Base-by-base conservation (phyloP, 305 asterid genomes). In the Salvia sclarea region DNA sequence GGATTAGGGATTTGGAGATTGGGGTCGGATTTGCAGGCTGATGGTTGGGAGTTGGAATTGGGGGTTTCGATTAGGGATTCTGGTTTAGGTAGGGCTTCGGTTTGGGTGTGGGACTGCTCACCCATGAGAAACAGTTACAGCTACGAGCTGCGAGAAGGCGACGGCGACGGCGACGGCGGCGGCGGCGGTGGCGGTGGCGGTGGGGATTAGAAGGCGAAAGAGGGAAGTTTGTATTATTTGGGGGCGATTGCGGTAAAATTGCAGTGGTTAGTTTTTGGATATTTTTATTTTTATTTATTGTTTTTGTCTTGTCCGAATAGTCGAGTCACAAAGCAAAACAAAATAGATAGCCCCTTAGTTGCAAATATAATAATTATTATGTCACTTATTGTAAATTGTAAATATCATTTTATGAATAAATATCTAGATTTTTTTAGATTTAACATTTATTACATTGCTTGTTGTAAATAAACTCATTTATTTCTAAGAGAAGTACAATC, bases 21-120 rank as follows among this genome's bases (percentile, higher is more conserved):
- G 52, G 81, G 63, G 20, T 79, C 85, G 11, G 81, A 43, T 30
- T 64, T 21, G 59, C 58, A 44, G 20, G 75, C 31, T 18, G 78
- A 70, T 35, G 76, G 37, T 67, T 79, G 82, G 68, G 82, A 67
- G 44, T 75, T 44, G 9, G 71, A 72, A 64, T 63, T 59, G 74
- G 72, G 83, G 72, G 78, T 59, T 78, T 69, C 84, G 59, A 70
- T 35, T 71, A 52, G 79, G 45, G 78, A 55, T 61, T 75, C 81
- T 12, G 77, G 79, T 70, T 73, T 47, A 12, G 82, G 73, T 63
- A 77, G 80, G 71, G 81, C 55, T 68, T 70, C 82, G 38, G 30
- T 54, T 31, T 76, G 88, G 37, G 62, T 50, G 64, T 71, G 83
- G 70, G 80, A 68, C 73, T 82, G 90, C 61, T 88, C 94, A 79